A percentile compares a stretch with the other conserved stretches of the same genome.
These are phyloP conservation scores for Marchantia paleacea DNA, from an alignment of 225 moss, liverwort and hornwort genomes.

Conservation along the genomic window DNA sequence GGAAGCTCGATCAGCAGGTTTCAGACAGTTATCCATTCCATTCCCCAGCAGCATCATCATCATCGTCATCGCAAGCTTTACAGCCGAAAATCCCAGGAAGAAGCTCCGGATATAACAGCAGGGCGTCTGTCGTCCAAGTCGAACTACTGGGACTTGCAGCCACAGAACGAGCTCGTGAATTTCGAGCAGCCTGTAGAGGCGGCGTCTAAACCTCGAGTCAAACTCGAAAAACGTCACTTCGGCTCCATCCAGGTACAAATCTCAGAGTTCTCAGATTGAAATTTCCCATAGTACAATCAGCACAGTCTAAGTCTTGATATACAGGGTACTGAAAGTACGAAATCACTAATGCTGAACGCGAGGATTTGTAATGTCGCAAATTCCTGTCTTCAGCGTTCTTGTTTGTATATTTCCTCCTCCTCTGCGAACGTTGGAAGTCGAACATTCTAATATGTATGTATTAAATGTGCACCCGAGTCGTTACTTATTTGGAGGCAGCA, in stretches of 20 bases:
- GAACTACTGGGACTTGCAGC: conserved; percentile 20
- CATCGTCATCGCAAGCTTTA: conserved; percentile 23
- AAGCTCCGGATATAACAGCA: neutral
- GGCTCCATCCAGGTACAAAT: conserved; percentile 23
- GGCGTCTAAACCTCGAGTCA: conserved; percentile 18
- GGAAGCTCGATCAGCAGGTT: conserved; percentile 17
- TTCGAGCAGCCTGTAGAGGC: conserved; percentile 17
- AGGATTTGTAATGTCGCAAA: too few relatives aligned
- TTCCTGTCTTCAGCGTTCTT: too few relatives aligned
- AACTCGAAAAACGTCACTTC: conserved; percentile 30
- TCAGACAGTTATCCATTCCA: conserved; percentile 24
- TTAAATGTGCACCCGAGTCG: too few relatives aligned
- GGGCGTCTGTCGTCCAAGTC: conserved; percentile 11
- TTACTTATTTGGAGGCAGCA: too few relatives aligned
- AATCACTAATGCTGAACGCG: too few relatives aligned
- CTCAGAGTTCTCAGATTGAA: neutral
- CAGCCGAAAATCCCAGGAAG: conserved; percentile 16
- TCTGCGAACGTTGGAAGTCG: too few relatives aligned
- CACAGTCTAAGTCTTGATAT: too few relatives aligned
- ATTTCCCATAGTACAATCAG: too few relatives aligned
- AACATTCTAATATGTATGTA: too few relatives aligned
- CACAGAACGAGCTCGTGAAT: conserved; percentile 22
- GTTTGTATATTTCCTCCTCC: too few relatives aligned
- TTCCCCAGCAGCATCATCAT: conserved; percentile 23
- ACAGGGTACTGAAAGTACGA: too few relatives aligned